phyloP scores from a whole-genome alignment of 2,329 filamentous ascomycete species.

The Colletotrichum lupini region DNA sequence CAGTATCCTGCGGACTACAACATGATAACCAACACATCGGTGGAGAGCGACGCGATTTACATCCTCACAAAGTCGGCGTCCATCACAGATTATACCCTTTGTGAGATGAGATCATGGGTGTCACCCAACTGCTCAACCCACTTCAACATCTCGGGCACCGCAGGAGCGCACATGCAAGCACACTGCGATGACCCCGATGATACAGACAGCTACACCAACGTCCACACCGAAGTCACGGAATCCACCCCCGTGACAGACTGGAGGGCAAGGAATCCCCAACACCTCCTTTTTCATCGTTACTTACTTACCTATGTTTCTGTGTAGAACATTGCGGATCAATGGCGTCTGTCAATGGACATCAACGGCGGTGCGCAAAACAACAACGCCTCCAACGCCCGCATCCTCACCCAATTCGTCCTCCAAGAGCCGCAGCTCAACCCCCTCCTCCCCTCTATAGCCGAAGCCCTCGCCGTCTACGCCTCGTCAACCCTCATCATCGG shows the following conservation, averaged over 20 bases:
- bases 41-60: conserved; percentile 67
- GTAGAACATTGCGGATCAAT: conserved; percentile 61
- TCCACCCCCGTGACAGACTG: conserved; percentile 58
- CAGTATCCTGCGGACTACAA: conserved; percentile 72
- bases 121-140: conserved; percentile 75
- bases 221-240: conserved; percentile 46
- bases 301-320: neutral
- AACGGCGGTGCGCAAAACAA: conserved; percentile 64
- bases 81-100: conserved; percentile 70
- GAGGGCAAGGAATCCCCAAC: conserved; percentile 46
- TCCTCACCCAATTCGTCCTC: conserved; percentile 67
- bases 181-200: conserved; percentile 70
- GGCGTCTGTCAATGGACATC: conserved; percentile 66
- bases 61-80: conserved; percentile 65
- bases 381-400: conserved; percentile 68
- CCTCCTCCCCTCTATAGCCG: conserved; percentile 74
- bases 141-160: conserved; percentile 65
- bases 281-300: neutral
- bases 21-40: conserved; percentile 69
- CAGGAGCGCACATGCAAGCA: conserved; percentile 68
- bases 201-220: conserved; percentile 63
- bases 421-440: conserved; percentile 53
- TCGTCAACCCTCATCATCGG: conserved; percentile 74
- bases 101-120: conserved; percentile 72
- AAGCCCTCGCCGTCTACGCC: conserved; percentile 77